phyloP scores from a whole-genome alignment of 257 asterid species.

The Solanum acaule region DNA sequence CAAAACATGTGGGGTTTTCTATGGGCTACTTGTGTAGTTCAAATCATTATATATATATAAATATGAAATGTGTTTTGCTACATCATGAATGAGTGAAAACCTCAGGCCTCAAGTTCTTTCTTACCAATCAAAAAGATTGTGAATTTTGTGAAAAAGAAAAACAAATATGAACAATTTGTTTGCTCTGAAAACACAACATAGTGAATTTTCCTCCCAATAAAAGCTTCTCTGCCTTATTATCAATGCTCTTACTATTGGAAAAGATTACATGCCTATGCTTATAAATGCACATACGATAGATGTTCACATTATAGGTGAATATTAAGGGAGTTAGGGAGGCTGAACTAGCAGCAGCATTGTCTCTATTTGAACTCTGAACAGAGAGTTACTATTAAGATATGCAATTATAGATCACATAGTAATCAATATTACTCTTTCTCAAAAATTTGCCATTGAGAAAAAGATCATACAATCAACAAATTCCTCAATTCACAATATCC shows the following conservation, averaged over 20 bases:
- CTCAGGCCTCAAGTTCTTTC: neutral
- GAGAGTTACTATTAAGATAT: neutral
- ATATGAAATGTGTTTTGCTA: neutral
- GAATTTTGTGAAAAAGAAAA: neutral
- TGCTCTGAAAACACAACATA: neutral
- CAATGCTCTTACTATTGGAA: neutral
- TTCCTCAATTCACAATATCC: too few relatives aligned
- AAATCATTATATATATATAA: neutral
- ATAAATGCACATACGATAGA: neutral
- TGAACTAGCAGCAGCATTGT: neutral
- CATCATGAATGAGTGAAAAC: neutral
- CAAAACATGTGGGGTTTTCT: neutral
- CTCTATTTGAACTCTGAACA: neutral
- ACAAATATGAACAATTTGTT: neutral
- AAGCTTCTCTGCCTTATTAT: neutral
- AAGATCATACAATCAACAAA: neutral
- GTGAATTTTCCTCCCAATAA: neutral
- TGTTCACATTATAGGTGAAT: neutral
- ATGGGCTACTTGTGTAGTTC: neutral
- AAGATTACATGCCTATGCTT: neutral
- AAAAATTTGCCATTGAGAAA: neutral
- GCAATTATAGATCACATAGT: neutral
- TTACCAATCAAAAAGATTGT: neutral
- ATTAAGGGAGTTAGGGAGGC: neutral
- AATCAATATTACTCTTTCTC: neutral